Percentiles rank a stretch among this genome's conserved stretches.
Conservation (phyloP, 331 rosid genomes). For the Phaseolus coccineus region DNA sequence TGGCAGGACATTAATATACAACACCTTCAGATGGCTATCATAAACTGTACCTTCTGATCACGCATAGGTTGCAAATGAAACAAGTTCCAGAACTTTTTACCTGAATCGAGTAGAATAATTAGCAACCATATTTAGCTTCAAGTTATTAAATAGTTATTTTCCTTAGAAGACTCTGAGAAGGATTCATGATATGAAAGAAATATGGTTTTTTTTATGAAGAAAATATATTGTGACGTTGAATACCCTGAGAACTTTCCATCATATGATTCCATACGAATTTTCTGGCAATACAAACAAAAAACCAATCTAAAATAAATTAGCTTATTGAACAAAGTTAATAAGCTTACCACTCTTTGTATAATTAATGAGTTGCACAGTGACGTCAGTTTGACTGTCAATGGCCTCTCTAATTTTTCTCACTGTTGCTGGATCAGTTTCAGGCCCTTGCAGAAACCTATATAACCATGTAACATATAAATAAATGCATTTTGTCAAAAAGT, state of each 20-base stretch:
- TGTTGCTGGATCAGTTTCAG: slow-evolving; percentile 96
- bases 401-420: slow-evolving; percentile 91
- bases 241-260: slow-evolving; percentile 16
- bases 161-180: slow-evolving; percentile 25
- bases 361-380: slow-evolving; percentile 94
- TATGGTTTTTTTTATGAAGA: neutral
- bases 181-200: slow-evolving; percentile 1
- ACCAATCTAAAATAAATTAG: neutral
- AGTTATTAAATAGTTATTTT: slow-evolving; percentile 32
- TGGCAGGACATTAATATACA: slow-evolving; percentile 13
- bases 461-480: slow-evolving; percentile 38
- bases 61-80: slow-evolving; percentile 99
- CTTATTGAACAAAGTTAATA: neutral
- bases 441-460: slow-evolving; percentile 91
- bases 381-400: slow-evolving; percentile 88
- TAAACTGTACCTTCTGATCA: slow-evolving; percentile 80
- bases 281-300: neutral
- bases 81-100: slow-evolving; percentile 96
- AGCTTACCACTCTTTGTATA: slow-evolving; percentile 86
- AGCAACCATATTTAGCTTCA: slow-evolving; percentile 19
- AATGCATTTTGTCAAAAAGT: neutral
- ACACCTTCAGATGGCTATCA: slow-evolving; percentile 1
- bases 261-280: neutral
- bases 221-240: neutral
- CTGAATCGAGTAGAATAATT: slow-evolving; percentile 53